Percentiles rank a stretch among this genome's conserved stretches.
Conservation (phyloP, 345 rosid genomes). For the Xanthoceras sorbifolium region DNA sequence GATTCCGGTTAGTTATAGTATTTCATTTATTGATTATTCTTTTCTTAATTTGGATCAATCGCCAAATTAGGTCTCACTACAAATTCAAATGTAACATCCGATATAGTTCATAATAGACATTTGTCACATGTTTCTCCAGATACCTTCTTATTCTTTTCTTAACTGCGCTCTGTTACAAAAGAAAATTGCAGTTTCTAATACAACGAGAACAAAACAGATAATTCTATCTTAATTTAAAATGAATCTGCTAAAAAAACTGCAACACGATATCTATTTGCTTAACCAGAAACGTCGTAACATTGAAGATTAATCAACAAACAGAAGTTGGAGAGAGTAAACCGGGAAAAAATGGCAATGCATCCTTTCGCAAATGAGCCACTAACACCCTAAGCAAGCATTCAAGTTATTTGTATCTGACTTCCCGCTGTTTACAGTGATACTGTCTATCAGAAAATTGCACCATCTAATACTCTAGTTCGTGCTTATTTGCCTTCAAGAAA, state of each 20-base stretch:
- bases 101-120: conserved; percentile 4
- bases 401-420: too few relatives aligned
- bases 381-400: too few relatives aligned
- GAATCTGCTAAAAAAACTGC: too few relatives aligned
- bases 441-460: too few relatives aligned
- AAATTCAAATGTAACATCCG: conserved; percentile 20
- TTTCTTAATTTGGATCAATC: conserved; percentile 9
- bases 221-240: not conserved
- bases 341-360: too few relatives aligned
- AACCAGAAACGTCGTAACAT: too few relatives aligned
- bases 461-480: too few relatives aligned
- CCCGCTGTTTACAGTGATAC: too few relatives aligned
- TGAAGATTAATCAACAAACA: too few relatives aligned
- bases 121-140: not conserved
- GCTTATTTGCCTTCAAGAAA: too few relatives aligned
- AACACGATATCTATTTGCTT: not conserved
- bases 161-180: not conserved
- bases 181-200: not conserved
- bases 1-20: conserved; percentile 11
- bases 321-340: too few relatives aligned
- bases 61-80: conserved; percentile 13
- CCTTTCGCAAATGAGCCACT: too few relatives aligned
- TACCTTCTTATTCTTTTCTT: not conserved
- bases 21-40: conserved; percentile 38
- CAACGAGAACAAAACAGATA: not conserved